Evolutionary conservation across 768 basidiomycete species (phyloP), one percentile per base, ranked within the genome.

Genomic region (Pleurotus platypus): DNA sequence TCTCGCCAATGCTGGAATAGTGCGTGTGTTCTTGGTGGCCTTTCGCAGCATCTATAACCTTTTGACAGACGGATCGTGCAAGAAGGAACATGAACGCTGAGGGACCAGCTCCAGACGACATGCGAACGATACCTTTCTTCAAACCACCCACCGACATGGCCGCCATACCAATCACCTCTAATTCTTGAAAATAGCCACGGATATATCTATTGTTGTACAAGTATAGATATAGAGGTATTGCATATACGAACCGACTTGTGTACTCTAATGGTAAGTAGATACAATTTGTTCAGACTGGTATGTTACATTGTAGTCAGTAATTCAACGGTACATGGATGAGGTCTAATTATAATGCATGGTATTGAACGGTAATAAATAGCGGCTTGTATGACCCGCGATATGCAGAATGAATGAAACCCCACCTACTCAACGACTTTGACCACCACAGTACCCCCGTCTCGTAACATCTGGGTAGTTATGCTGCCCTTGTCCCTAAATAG

Each of bases 101-200:
- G 63, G 85, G 80, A 6, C 81, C 84, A 59, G 64, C 78, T 0
- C 85, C 88, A 18, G 79, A 83, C n/a, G 84, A 84, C 66, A 64
- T 93, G 56, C 81, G 92, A 46, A 90, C 82, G 0, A 92, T 94
- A 56, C 90, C 92, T 18, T 82, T 80, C 58, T 92, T 84, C 69
- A 80, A 78, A 57, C 67, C 72, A 48, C 72, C 30, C 30, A 11
- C 30, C 11, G 30, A 35, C 2, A 35, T 35, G 30, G 30, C 30
- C 30, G 30, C 30, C 30, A 35, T 35, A 35, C 30, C 30, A 35
- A 35, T 35, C 30, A 35, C 30, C 30, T 9, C 30, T 11, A 35
- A 35, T 11, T 35, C 30, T 35, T 35, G 9, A 35, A 35, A 35
- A 11, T 35, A 11, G 30, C 30, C 30, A 11, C 30, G 30, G 30